These are phyloP conservation scores for Xerocomus cyaneibrunnescens DNA, from an alignment of 1,284 basidiomycete species.

Conservation along the genomic window DNA sequence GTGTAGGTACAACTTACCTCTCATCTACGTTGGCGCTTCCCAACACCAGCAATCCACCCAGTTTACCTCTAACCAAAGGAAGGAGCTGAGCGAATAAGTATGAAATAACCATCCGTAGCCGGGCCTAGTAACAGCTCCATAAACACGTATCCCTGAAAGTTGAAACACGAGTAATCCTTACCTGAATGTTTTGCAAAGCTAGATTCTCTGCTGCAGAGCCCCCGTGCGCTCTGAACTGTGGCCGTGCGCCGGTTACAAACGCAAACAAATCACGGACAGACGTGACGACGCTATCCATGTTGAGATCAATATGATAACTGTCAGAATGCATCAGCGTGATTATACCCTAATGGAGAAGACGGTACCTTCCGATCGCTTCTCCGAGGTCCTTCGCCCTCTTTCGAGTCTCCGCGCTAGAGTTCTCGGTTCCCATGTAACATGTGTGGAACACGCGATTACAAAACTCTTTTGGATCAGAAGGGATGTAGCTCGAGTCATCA, in stretches of 20 bases:
- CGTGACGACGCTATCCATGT: slow-evolving; percentile 92
- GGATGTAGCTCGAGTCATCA: slow-evolving; percentile 78
- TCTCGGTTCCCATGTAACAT: slow-evolving; percentile 99
- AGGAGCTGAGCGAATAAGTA: slow-evolving; percentile 97
- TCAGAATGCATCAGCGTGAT: slow-evolving; percentile 4
- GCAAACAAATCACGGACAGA: slow-evolving; percentile 84
- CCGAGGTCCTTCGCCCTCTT: slow-evolving; percentile 84
- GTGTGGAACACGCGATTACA: slow-evolving; percentile 90
- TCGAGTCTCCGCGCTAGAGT: slow-evolving; percentile 88
- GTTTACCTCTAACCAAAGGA: slow-evolving; percentile 87
- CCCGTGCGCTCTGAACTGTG: slow-evolving; percentile 87
- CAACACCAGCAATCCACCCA: slow-evolving; percentile 88
- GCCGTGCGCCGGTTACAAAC: slow-evolving; percentile 80
- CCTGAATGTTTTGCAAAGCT: slow-evolving; percentile 97
- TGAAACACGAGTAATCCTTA: slow-evolving; percentile 21
- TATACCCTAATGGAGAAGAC: not conserved
- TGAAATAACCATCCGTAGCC: slow-evolving; percentile 93
- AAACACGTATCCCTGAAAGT: not conserved
- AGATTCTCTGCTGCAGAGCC: slow-evolving; percentile 89
- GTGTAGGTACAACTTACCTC: slow-evolving; percentile 51
- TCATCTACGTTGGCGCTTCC: slow-evolving; percentile 99
- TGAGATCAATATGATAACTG: slow-evolving; percentile 92
- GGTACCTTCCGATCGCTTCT: slow-evolving; percentile 84
- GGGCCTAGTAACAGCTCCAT: slow-evolving; percentile 52
- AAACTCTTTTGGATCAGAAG: slow-evolving; percentile 85